Base-by-base conservation (phyloP, 176 grass and related monocot species). In the Eragrostis nindensis region DNA sequence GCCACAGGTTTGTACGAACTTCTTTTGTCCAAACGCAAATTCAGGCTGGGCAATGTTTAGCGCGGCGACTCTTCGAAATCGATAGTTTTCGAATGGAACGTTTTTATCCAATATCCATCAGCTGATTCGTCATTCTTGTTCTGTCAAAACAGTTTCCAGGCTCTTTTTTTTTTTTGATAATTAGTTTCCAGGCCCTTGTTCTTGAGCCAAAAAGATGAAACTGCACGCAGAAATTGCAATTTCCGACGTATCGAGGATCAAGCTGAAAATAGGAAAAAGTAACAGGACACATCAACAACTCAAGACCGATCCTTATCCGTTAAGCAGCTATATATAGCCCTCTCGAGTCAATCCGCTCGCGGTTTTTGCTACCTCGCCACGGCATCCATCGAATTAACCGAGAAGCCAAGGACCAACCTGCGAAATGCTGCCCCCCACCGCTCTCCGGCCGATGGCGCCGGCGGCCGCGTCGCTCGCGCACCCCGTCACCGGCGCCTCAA, bases 341-440 rank as follows among this genome's bases (percentile, higher is more conserved):
- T 56, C 54, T 38, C 41, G 80, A 74, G 21, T 38, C 25, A 56
- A 79, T 68, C 76, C 42, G 24, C 29, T 81, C 62, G 15, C 15
- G 8, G 0, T 6, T 59, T 30, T 5, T 4, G 26, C 26, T 40
- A 15, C 11, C 49, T 24, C 22, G 15, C 54, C 22, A 12, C 49
- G 8, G 21, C 70, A 39, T 11, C 47, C 44, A 32, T 68, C 25
- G 0, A 76, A 80, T 11, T 59, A 69, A 2, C 21, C 46, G 29
- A 59, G 43, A 49, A 47, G 44, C 24, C 24, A 66, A 39, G 52
- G 59, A 76, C 50, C 71, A 75, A 71, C 30, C 53, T 38, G 41
- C 17, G 53, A 53, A 74, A 94, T 95, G 95, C 72, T 93, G 27
- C 70, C 88, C n/a, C 80, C 88, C 16, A 84, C 89, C 61, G 68